Base-by-base conservation (phyloP, 2,329 filamentous ascomycete genomes). In the Leptographium lundbergii region DNA sequence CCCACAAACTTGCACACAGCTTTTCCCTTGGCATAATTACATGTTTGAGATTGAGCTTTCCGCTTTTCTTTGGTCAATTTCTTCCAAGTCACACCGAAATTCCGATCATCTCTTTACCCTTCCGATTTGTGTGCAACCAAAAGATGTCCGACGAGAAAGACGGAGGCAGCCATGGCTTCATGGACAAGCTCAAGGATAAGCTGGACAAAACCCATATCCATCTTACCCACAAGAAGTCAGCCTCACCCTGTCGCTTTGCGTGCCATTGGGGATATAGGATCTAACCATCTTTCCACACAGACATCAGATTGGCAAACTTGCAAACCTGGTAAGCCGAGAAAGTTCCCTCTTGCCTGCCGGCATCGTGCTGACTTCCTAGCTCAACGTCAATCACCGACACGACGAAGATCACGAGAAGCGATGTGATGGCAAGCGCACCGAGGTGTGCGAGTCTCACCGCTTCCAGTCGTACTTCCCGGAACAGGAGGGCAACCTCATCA, bases 391-490 rank as follows among this genome's bases (percentile, higher is more conserved):
- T 63, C 92, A 97, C 71, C 87, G 92, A 58, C 92, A 96, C 69
- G 92, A 96, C 69, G 92, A 97, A 72, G 87, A 87, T 65, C 91
- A 97, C 69, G 94, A 97, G 70, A 79, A 92, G 71, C 77, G 72
- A 11, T 92, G 89, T 51, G 92, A 97, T 69, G 81, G 80, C 14
- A 96, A 96, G 74, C 82, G 94, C 60, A 81, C 79, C 24, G 79
- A 74, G 19, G 86, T 94, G 56, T 79, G 80, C 64, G 81, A 92
- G 60, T 79, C 81, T 17, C 85, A 97, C 69, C 85, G 92, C 50
- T 97, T 91, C 75, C 71, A 87, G n/a, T 95, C 89, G 4, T 99
- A 88, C 73, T 95, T 95, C 45, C 92, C 92, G 0, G 86, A 92
- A 69, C 84, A 86, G 51, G 85, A 92, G 13, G 87, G 86, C 32